A percentile compares a stretch with the other conserved stretches of the same genome.
These are phyloP conservation scores for Sequoiadendron giganteum DNA, from an alignment of 75 land plant genomes.

Conservation along the genomic window DNA sequence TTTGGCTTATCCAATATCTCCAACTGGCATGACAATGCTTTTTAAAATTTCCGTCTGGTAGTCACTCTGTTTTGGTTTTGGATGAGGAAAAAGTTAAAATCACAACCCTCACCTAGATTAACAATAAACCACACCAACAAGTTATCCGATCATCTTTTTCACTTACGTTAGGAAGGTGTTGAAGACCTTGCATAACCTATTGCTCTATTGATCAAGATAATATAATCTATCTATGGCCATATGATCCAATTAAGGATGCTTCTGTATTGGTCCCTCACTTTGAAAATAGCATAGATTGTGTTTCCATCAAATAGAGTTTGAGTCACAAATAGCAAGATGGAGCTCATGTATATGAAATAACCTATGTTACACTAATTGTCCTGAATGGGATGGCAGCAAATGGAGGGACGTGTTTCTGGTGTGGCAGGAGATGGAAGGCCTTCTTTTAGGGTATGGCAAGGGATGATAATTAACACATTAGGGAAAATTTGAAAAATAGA, in stretches of 20 bases:
- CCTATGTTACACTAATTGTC: too few relatives aligned
- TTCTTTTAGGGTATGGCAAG: too few relatives aligned
- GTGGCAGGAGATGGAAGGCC: too few relatives aligned
- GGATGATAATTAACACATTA: too few relatives aligned
- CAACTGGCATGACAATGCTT: too few relatives aligned
- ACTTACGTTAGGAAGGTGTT: too few relatives aligned
- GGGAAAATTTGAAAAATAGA: too few relatives aligned
- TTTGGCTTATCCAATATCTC: background rate
- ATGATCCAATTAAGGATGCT: background rate
- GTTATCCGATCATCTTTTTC: background rate
- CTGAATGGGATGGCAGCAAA: too few relatives aligned
- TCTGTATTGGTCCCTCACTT: background rate
- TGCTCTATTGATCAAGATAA: background rate
- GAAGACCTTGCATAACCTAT: background rate
- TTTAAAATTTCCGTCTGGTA: too few relatives aligned
- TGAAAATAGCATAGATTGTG: background rate
- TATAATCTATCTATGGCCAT: too few relatives aligned
- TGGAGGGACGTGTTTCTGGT: too few relatives aligned
- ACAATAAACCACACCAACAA: background rate
- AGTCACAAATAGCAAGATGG: background rate
- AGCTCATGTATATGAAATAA: background rate
- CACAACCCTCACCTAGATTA: background rate
- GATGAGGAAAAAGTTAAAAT: background rate
- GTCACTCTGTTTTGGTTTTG: background rate
- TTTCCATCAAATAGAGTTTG: background rate